phyloP scores from a whole-genome alignment of 345 rosid species.

The Ricinus communis region DNA sequence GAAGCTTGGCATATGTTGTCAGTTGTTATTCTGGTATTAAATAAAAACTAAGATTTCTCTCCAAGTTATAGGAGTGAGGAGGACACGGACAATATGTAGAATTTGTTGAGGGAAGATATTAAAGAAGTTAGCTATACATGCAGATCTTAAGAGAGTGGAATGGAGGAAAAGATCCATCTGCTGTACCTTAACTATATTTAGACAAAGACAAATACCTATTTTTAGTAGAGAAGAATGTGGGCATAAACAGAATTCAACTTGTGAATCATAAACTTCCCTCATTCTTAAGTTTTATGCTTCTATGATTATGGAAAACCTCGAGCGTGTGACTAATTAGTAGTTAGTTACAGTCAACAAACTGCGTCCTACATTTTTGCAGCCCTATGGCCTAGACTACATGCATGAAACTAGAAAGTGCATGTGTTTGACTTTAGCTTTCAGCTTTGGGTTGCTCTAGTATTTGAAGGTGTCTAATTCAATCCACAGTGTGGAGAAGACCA shows the following conservation, averaged over 20 bases:
- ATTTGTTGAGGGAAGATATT: background rate
- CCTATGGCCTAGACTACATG: background rate
- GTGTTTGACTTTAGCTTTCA: background rate
- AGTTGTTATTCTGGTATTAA: no score
- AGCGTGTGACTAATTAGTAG: background rate
- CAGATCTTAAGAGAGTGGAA: background rate
- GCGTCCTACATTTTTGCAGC: background rate
- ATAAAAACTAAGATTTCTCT: background rate
- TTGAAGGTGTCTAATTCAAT: background rate
- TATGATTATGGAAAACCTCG: background rate
- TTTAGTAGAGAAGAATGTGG: background rate
- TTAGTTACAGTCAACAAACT: background rate
- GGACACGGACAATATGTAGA: background rate
- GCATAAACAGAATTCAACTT: background rate
- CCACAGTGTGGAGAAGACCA: background rate
- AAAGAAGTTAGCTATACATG: background rate
- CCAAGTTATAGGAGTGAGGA: background rate
- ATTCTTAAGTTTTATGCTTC: background rate
- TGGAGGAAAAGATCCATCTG: background rate
- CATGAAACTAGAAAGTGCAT: background rate
- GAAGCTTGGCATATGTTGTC: background rate
- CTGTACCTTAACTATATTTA: background rate
- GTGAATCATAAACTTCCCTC: background rate
- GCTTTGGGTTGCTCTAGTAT: background rate
- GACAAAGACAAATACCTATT: background rate